These are phyloP conservation scores for Nemania diffusa DNA, from an alignment of 2,329 filamentous ascomycete species.

Conservation along the genomic window DNA sequence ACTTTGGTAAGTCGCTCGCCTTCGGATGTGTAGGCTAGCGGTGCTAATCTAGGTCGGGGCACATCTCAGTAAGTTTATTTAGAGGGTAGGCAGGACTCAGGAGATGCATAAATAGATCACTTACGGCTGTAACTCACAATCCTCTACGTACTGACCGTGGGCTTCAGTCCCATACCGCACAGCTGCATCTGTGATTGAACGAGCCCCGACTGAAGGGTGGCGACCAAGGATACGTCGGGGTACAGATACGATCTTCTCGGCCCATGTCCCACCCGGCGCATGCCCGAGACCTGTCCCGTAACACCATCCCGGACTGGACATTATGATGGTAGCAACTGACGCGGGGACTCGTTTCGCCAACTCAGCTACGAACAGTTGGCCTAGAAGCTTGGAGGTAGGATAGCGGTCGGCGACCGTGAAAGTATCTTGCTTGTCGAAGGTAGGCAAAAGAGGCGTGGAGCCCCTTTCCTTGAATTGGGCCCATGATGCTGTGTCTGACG, in stretches of 20 bases:
- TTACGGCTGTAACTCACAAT: conserved; percentile 28
- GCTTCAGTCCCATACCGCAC: conserved; percentile 20
- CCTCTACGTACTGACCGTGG: conserved; percentile 29
- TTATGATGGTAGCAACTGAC: conserved; percentile 20
- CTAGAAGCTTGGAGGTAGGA: conserved; percentile 33
- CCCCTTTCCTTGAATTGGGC: conserved; percentile 32
- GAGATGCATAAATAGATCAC: background rate
- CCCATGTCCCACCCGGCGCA: background rate
- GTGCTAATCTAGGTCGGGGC: conserved; percentile 6
- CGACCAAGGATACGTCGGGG: conserved; percentile 22
- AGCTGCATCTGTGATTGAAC: conserved; percentile 20
- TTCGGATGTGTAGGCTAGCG: conserved; percentile 14
- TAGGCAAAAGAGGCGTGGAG: conserved; percentile 12
- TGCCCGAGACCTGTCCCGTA: conserved; percentile 26
- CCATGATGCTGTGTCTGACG: conserved; percentile 39
- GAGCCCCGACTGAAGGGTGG: conserved; percentile 13
- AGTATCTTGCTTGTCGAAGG: background rate
- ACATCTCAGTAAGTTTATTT: background rate
- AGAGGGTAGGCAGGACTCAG: too few relatives aligned
- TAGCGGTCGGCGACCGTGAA: conserved; percentile 28
- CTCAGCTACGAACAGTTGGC: conserved; percentile 42
- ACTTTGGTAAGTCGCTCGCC: conserved; percentile 12
- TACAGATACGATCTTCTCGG: conserved; percentile 13
- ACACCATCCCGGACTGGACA: conserved; percentile 18
- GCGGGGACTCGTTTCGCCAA: conserved; percentile 41